Conservation (phyloP, 2,329 filamentous ascomycete species). For the Fusarium sp. region DNA sequence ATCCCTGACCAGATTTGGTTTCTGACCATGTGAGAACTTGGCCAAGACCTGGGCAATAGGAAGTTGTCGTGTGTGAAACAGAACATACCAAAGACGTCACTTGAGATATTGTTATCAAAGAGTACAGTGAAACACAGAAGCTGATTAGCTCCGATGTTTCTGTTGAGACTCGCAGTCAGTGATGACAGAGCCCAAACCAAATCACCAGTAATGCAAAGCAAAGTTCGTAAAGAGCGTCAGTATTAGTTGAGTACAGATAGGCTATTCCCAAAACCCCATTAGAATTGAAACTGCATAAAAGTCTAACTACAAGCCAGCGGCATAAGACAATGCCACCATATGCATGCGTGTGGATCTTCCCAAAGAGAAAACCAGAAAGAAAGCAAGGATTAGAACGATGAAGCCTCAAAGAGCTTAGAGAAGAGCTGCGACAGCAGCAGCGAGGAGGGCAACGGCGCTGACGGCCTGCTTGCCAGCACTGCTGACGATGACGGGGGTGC, state of each 20-base stretch:
- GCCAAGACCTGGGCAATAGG: not conserved
- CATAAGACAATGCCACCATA: constrained; percentile 21
- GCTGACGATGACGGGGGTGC: constrained; percentile 34
- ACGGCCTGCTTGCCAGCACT: constrained; percentile 41
- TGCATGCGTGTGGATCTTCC: constrained; percentile 6
- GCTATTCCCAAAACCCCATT: constrained; percentile 27
- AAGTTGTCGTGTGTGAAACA: not conserved
- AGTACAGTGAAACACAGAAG: too few species aligned
- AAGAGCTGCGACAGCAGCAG: constrained; percentile 35
- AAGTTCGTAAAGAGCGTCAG: constrained; percentile 7
- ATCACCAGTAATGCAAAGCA: not conserved
- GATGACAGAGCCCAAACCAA: not conserved
- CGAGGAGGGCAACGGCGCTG: constrained; percentile 37
- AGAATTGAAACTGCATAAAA: constrained; percentile 22
- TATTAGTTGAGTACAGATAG: constrained; percentile 24
- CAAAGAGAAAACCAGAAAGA: constrained; percentile 28
- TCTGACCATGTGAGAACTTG: not conserved
- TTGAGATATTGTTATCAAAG: too few species aligned
- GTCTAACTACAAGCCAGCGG: constrained; percentile 32
- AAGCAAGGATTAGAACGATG: constrained; percentile 2
- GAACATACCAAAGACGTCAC: not conserved
- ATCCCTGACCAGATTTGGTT: not conserved
- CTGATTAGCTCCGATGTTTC: too few species aligned
- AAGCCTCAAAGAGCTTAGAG: constrained; percentile 17
- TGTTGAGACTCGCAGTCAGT: too few species aligned